A percentile compares a stretch with the other conserved stretches of the same genome.
Evolutionary conservation across 73 alveolate species (phyloP).

Genomic region (Paramecium primaurelia): DNA sequence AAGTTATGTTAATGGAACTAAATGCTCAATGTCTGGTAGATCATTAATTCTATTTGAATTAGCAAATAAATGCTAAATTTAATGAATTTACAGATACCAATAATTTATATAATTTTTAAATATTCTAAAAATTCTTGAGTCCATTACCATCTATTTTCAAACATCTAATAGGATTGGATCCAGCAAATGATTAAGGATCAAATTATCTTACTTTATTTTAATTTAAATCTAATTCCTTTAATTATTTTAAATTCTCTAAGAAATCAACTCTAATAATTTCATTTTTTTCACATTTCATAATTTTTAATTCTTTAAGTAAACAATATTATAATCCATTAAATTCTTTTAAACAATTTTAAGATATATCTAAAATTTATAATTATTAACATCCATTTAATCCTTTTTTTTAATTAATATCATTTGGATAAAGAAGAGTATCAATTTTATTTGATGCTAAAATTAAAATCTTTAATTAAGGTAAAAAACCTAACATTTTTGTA

Average conservation of each 20-base stretch:
- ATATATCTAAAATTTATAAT: slow-evolving; percentile 76
- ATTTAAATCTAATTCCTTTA: slow-evolving; percentile 79
- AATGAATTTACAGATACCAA: not conserved
- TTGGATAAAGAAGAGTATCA: slow-evolving; percentile 72
- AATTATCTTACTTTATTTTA: slow-evolving; percentile 72
- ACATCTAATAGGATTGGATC: slow-evolving; percentile 54
- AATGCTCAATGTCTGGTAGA: slow-evolving; percentile 77
- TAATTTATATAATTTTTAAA: slow-evolving; percentile 71
- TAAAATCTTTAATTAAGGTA: slow-evolving; percentile 74
- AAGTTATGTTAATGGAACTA: slow-evolving; percentile 63
- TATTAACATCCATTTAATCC: slow-evolving; percentile 73
- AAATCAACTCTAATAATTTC: slow-evolving; percentile 73
- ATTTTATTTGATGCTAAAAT: slow-evolving; percentile 67
- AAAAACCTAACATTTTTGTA: slow-evolving; percentile 76
- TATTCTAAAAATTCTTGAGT: slow-evolving; percentile 64
- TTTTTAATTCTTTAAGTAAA: slow-evolving; percentile 72
- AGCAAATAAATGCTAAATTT: slow-evolving; percentile 63
- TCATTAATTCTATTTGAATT: slow-evolving; percentile 77
- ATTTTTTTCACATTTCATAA: slow-evolving; percentile 75
- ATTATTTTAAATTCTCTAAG: slow-evolving; percentile 69
- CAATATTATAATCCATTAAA: slow-evolving; percentile 75
- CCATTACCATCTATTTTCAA: slow-evolving; percentile 83
- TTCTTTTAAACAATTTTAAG: slow-evolving; percentile 71
- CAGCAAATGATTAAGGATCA: slow-evolving; percentile 71
- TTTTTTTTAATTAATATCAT: slow-evolving; percentile 68